Conservation (phyloP, 176 grass and related monocot species). For the Stipa capillata region DNA sequence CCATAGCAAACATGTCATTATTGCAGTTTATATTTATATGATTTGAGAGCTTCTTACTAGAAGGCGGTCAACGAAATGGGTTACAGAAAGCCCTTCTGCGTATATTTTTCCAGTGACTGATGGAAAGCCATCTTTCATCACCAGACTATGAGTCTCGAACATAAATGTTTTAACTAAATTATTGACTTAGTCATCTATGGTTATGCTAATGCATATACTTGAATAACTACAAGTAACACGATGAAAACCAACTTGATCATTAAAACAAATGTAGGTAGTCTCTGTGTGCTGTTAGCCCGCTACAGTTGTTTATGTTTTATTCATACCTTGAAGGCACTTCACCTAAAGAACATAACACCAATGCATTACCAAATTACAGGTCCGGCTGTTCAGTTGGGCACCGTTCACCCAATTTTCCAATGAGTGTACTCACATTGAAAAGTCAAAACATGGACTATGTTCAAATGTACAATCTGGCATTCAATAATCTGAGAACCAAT, state of each 20-base stretch:
- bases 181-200: background rate
- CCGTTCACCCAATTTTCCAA: background rate
- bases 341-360: background rate
- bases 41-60: background rate
- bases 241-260: background rate
- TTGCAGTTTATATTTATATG: background rate
- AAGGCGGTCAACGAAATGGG: background rate
- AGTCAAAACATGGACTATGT: background rate
- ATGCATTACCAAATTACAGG: background rate
- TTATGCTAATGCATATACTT: background rate
- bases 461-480: conserved; percentile 4
- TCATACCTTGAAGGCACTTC: background rate
- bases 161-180: background rate
- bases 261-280: background rate
- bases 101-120: background rate
- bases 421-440: background rate
- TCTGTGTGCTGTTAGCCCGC: background rate
- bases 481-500: background rate
- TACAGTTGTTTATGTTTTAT: background rate
- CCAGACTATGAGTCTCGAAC: background rate
- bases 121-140: background rate
- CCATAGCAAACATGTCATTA: background rate
- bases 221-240: background rate
- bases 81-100: background rate
- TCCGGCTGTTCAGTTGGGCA: background rate